Evolutionary conservation across 345 rosid species (phyloP), one percentile per base, ranked within the genome.

Genomic region (Nasturtium officinale): DNA sequence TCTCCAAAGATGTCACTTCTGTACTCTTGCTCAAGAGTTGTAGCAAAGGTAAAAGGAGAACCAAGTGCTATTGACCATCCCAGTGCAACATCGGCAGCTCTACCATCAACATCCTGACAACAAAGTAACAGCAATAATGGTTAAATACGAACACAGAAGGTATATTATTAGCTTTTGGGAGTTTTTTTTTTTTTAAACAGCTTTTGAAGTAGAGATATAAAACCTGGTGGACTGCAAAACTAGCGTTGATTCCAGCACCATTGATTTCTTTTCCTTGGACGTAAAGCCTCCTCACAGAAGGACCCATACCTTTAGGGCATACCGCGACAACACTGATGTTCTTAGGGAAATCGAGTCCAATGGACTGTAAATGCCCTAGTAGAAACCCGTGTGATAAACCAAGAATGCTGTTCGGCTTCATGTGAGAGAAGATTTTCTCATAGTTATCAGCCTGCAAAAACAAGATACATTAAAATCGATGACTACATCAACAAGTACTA

Each of bases 11-110:
- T 92, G 77, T 92, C 98, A 85, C 98, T 92, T 89, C 74, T 90
- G 81, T 92, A 92, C 82, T 92, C 98, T 77, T 86, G 89, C 82
- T 92, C 98, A 73, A 92, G 81, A 38, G 92, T 90, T 18, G 94
- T 90, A 20, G 92, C 96, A 82, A 93, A 93, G 5, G 97, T 85
- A 72, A 87, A 89, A 40, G 97, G 97, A 58, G 98, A 93, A 32
- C 97, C 98, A 67, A 90, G 91, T 56, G 94, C 98, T 76, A 93
- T 83, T 4, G 96, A 93, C 94, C 97, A 93, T 77, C 96, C 96
- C 47, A 93, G 69, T 56, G 97, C 96, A 77, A 90, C 90, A 78
- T 90, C 86, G 4, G 96, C 83, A 6, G 94, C 98, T 77, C 97
- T 85, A 52, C 97, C 93, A 33, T 90, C 92, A 72, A 92, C 88